Base-by-base conservation (phyloP, 1,284 basidiomycete species). In the Termitomyces sp. region DNA sequence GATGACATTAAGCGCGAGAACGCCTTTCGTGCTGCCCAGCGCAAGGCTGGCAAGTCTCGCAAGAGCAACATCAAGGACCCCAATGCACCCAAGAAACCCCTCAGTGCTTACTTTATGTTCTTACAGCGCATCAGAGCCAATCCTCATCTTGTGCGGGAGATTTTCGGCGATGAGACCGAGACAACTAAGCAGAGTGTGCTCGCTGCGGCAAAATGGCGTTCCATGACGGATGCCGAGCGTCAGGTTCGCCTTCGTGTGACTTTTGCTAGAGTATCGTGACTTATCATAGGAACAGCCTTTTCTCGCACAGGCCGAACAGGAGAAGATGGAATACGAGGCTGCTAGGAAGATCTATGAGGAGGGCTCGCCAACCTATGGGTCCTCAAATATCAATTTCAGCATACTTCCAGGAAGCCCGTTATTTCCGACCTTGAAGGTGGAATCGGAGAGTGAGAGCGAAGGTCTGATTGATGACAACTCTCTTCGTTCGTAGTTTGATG, bases 21-120 rank as follows among this genome's bases (percentile, higher is more conserved):
- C 69, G 78, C 78, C 5, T 97, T 87, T 74, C 86, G 94, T 42
- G 84, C 94, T 34, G 91, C 91, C 39, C 93, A 96, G 72, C 84
- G 94, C 57, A 93, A 93, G 71, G 88, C 92, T 16, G 95, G 94
- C 64, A 93, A 94, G 71, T 93, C 90, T 48, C 80, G 93, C 61
- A 92, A 90, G 78, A 88, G 90, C 57, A 97, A 97, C 69, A 88
- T 97, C 71, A 96, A 96, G 75, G 93, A 97, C 67, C 93, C 93
- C 26, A 95, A 97, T 65, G 94, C 93, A 16, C 94, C 94, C 8
- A 95, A 95, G 83, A 96, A 96, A 70, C 94, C 94, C 3, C 81
- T 97, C 28, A 89, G 85, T 62, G 93, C 94, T 3, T 97, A 97
- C 68, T 97, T 97, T 63, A 88, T 96, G 82, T 97, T 95, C 76